These are phyloP conservation scores for Incumbomyces delicatus DNA, from an alignment of 2,329 filamentous ascomycete genomes.

Conservation along the genomic window DNA sequence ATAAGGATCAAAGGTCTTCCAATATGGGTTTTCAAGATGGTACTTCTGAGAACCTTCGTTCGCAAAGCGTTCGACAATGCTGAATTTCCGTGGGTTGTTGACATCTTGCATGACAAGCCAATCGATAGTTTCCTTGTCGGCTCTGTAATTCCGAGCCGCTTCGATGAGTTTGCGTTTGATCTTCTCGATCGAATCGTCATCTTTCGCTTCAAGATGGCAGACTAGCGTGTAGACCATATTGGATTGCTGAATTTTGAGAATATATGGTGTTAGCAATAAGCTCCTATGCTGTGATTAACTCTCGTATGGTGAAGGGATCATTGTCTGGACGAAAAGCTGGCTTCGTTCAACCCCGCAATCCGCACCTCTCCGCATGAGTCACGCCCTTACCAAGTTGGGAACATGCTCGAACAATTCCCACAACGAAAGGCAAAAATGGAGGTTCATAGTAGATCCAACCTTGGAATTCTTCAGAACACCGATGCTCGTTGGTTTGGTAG, in stretches of 20 bases:
- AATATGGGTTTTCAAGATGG: conserved; percentile 60
- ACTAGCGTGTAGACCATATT: conserved; percentile 21
- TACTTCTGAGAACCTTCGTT: conserved; percentile 56
- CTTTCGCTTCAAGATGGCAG: conserved; percentile 53
- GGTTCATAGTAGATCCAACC: too few relatives aligned
- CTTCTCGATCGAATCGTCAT: conserved; percentile 54
- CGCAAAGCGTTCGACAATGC: conserved; percentile 64
- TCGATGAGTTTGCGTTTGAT: conserved; percentile 64
- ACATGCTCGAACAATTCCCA: too few relatives aligned
- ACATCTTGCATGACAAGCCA: conserved; percentile 74
- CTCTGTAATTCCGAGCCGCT: conserved; percentile 60
- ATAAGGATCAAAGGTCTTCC: conserved; percentile 67
- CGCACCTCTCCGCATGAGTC: too few relatives aligned
- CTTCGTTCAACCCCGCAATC: too few relatives aligned
- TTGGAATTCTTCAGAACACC: too few relatives aligned
- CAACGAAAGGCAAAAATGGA: too few relatives aligned
- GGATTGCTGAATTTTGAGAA: neutral
- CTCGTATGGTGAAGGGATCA: too few relatives aligned
- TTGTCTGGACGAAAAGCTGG: too few relatives aligned
- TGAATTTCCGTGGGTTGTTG: conserved; percentile 59
- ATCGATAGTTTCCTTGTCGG: conserved; percentile 59
- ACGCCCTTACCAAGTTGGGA: too few relatives aligned
- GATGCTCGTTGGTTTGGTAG: too few relatives aligned
- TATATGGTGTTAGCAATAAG: neutral
- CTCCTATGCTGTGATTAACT: too few relatives aligned